Evolutionary conservation across 2,329 filamentous ascomycete species (phyloP).

Genomic region (Blastomyces emzantsi): DNA sequence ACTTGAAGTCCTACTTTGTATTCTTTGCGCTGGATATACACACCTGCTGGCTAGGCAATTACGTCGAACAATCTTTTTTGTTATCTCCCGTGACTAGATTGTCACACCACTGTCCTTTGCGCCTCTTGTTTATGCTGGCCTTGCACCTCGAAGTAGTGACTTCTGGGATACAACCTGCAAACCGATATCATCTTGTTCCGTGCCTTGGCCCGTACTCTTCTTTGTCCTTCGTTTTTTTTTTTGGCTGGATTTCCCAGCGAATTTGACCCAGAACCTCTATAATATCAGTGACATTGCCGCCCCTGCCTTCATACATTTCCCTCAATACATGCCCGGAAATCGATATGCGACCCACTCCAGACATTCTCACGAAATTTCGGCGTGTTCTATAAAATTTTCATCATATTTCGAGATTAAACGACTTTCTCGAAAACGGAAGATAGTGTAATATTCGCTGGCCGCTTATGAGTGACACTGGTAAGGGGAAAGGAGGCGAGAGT

Average conservation of each 20-base stretch:
- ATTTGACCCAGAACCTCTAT: too few relatives aligned
- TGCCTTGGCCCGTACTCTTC: background rate
- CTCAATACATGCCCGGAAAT: background rate
- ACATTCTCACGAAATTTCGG: background rate
- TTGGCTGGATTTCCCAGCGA: background rate
- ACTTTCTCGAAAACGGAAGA: background rate
- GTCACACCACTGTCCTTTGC: background rate
- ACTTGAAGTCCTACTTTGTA: background rate
- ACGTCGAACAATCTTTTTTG: background rate
- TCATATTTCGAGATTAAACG: background rate
- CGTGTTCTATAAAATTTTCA: background rate
- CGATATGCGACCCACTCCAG: background rate
- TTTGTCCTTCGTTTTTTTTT: background rate
- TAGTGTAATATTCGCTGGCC: slow-evolving; percentile 14
- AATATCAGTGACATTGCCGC: background rate
- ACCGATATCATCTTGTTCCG: background rate
- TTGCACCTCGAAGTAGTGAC: background rate
- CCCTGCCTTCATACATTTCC: background rate
- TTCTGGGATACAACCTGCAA: background rate
- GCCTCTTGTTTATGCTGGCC: background rate
- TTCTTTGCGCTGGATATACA: background rate
- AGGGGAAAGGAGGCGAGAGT: slow-evolving; percentile 10
- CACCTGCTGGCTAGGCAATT: background rate
- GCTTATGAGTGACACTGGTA: slow-evolving; percentile 20
- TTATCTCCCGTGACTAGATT: background rate